Evolutionary conservation across 306 rosid species (phyloP), one percentile per base, ranked within the genome.

Genomic region (Arachis stenosperma): DNA sequence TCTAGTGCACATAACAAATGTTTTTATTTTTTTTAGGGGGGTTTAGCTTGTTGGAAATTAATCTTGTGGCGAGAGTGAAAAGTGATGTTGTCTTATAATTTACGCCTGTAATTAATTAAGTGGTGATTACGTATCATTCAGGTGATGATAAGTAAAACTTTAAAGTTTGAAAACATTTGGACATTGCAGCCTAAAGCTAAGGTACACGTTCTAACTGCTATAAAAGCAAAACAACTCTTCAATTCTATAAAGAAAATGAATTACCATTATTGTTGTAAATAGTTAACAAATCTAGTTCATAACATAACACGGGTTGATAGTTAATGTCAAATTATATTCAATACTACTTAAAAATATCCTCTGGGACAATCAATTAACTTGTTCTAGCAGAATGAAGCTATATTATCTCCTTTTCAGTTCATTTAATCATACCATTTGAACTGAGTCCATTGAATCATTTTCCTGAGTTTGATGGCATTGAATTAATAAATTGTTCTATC

Each of bases 121-220:
- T 33, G 37, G 65, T 6, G 65, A 37, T 60, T 33, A 9, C 43
- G 65, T 37, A 55, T 55, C 60, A 22, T 55, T 22, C 64, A 2
- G 43, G 43, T 12, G 17, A 57, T 6, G 37, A 33, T 33, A 33
- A 33, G 37, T 33, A 33, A 33, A 29, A 13, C 13, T 11, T 36
- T 13, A n/a, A 37, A 37, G 47, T 13, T 39, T 14, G 66, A 62
- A 39, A 41, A 40, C 46, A 62, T 62, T 62, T 62, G 33, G 68
- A 41, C 68, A 40, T 40, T 15, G 29, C 29, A 39, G 15, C 66
- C n/a, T 5, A 61, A 61, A 29, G 48, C 10, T 9, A 48, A 33
- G 46, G 27, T 7, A 39, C 48, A n/a, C 30, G 29, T n/a, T 61
- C 67, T 33, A 61, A 61, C 29, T 39, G 9, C 29, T 39, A 14